Evolutionary conservation across 2,329 filamentous ascomycete genomes (phyloP).

Genomic region (Septoria linicola): DNA sequence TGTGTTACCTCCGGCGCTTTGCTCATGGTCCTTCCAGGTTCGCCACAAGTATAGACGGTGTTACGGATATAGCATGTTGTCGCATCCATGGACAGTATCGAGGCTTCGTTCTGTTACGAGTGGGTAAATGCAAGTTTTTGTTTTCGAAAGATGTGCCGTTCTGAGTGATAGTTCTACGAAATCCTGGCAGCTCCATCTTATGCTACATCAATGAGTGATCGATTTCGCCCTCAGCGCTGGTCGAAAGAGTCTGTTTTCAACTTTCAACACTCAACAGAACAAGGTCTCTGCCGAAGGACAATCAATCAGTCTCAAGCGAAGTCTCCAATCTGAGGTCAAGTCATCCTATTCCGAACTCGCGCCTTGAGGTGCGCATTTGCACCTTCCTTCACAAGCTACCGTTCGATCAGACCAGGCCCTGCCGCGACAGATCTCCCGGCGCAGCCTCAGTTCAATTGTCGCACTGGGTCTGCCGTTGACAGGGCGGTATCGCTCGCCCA

Average conservation of each 20-base stretch:
- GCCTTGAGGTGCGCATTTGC: not conserved
- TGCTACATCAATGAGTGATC: too few species aligned
- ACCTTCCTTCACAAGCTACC: not conserved
- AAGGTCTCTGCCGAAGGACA: conserved; percentile 4
- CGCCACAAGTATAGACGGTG: too few species aligned
- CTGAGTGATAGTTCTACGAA: too few species aligned
- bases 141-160: too few species aligned
- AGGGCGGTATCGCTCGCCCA: not conserved
- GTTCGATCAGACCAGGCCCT: not conserved
- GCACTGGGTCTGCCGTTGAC: not conserved
- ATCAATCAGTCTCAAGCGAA: not conserved
- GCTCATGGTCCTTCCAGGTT: too few species aligned
- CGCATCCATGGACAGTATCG: too few species aligned
- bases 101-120: too few species aligned
- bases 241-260: too few species aligned
- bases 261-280: not conserved
- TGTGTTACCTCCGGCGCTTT: too few species aligned
- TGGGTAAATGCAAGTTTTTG: not conserved
- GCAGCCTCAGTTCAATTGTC: not conserved
- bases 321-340: not conserved
- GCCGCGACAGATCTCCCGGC: not conserved
- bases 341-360: not conserved
- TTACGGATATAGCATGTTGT: too few species aligned
- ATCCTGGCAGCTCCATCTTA: too few species aligned
- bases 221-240: too few species aligned